A percentile compares a stretch with the other conserved stretches of the same genome.
Evolutionary conservation across 768 basidiomycete species (phyloP).

Genomic region (Cubamyces sp.): DNA sequence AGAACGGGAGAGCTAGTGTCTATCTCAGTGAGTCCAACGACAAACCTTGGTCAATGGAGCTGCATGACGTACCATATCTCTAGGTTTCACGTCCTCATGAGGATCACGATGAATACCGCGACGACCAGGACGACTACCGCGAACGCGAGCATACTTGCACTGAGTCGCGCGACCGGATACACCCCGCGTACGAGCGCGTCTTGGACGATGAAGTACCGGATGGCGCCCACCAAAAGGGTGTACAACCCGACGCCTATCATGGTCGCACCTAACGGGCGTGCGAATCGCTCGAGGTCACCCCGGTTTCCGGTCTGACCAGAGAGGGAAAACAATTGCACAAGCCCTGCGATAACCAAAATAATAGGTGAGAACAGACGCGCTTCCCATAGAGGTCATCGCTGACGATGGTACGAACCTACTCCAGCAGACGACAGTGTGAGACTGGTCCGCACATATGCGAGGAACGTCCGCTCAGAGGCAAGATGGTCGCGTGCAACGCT

Average conservation of each 20-base stretch:
- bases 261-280: slow-evolving; percentile 51
- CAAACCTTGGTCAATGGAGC: no score
- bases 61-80: no score
- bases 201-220: slow-evolving; percentile 47
- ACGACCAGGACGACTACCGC: slow-evolving; percentile 38
- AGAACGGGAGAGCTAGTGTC: no score
- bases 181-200: slow-evolving; percentile 40
- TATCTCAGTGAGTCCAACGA: no score
- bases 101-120: slow-evolving; percentile 43
- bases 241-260: slow-evolving; percentile 41
- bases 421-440: slow-evolving; percentile 53
- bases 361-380: not conserved
- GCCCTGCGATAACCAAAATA: slow-evolving; percentile 34
- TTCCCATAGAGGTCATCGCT: not conserved
- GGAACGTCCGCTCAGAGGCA: slow-evolving; percentile 53
- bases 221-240: slow-evolving; percentile 38
- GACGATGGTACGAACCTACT: slow-evolving; percentile 43
- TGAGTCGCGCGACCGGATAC: slow-evolving; percentile 47
- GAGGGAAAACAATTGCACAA: slow-evolving; percentile 53
- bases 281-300: slow-evolving; percentile 31
- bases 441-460: slow-evolving; percentile 56
- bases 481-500: slow-evolving; percentile 57
- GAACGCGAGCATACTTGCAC: slow-evolving; percentile 36
- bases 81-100: slow-evolving; percentile 17
- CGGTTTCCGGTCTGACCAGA: slow-evolving; percentile 30